Evolutionary conservation across 768 basidiomycete species (phyloP), one percentile per base, ranked within the genome.

Genomic region (Thelephora ganbajun): DNA sequence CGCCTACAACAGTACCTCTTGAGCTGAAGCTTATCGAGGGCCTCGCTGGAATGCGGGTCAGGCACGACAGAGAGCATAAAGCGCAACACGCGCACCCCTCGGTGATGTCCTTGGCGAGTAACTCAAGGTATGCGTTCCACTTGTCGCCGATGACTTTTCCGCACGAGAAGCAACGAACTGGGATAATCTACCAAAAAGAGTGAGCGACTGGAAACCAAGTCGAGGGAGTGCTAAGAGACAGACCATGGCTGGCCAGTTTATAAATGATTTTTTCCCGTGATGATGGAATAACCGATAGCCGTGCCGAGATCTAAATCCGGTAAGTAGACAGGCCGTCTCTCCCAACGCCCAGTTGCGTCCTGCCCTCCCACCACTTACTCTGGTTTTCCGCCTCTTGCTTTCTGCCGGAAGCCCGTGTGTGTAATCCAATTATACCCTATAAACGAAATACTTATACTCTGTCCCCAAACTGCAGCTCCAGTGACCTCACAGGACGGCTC

Each of bases 121-220:
- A 66, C 57, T 83, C 80, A 34, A 96, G 67, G 63, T 96, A 98
- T 18, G 75, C 73, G 49, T 77, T 83, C 93, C 94, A 97, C 54
- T 96, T 88, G 70, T 97, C 90, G 43, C 94, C 91, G 36, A 97
- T 83, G 52, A 98, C 92, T 65, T 97, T 97, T 41, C 94, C 94
- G 59, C 91, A 94, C 13, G 92, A 90, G 60, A 96, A 96, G 55
- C 92, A 94, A 37, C 93, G 80, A 6, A 97, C 88, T 42, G 93
- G 92, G 53, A 96, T 94, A 51, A 97, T 98, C 93, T 94, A 56
- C 12, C 9, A 14, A 41, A n/a, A 16, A 16, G 16, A 37, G 36
- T 37, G 14, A 19, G 19, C 14, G 14, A 5, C 36, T 13, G 14
- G 14, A 19, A 37, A 37, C 5, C 36, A 37, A 5, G 36, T 19